Percentiles rank a stretch among this genome's conserved stretches.
phyloP scores from a whole-genome alignment of 352 stramenopile species.

The Phytophthora pini region DNA sequence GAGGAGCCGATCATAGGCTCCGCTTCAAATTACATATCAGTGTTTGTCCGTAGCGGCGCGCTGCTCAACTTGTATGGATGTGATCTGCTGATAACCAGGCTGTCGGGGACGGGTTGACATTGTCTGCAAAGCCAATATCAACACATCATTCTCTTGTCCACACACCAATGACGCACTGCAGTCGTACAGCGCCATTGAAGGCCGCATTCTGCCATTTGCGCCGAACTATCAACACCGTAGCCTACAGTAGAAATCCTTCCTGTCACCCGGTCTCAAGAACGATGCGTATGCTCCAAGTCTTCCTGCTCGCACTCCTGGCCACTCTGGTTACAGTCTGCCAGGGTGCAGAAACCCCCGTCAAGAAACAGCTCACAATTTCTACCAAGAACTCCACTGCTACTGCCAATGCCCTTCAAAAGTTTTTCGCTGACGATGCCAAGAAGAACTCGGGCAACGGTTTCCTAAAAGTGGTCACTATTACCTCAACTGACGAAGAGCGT shows the following conservation, averaged over 20 bases:
- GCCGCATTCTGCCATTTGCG: slow-evolving; percentile 20
- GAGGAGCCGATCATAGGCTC: slow-evolving; percentile 3
- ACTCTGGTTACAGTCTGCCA: slow-evolving; percentile 9
- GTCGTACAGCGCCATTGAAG: not conserved
- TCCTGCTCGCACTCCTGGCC: slow-evolving; percentile 5
- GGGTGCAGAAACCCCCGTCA: slow-evolving; percentile 1
- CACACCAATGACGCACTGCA: not conserved
- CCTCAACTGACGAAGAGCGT: slow-evolving; percentile 6
- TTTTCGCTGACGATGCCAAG: slow-evolving; percentile 25
- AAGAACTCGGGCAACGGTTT: slow-evolving; percentile 16
- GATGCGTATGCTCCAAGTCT: slow-evolving; percentile 17
- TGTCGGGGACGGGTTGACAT: slow-evolving; percentile 1
- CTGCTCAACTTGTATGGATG: slow-evolving; percentile 1
- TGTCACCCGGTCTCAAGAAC: not conserved
- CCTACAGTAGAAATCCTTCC: not conserved
- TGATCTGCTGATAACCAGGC: slow-evolving; percentile 11
- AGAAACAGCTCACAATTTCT: slow-evolving; percentile 19
- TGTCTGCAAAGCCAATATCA: slow-evolving; percentile 10
- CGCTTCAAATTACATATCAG: slow-evolving; percentile 2
- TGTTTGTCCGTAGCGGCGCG: no score
- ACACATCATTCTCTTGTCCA: slow-evolving; percentile 12
- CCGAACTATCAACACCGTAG: not conserved
- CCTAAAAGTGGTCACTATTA: slow-evolving; percentile 13
- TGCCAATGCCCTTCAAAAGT: slow-evolving; percentile 18
- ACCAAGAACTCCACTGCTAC: slow-evolving; percentile 15